Conservation (phyloP, 768 basidiomycete genomes). For the Mycena galopus region DNA sequence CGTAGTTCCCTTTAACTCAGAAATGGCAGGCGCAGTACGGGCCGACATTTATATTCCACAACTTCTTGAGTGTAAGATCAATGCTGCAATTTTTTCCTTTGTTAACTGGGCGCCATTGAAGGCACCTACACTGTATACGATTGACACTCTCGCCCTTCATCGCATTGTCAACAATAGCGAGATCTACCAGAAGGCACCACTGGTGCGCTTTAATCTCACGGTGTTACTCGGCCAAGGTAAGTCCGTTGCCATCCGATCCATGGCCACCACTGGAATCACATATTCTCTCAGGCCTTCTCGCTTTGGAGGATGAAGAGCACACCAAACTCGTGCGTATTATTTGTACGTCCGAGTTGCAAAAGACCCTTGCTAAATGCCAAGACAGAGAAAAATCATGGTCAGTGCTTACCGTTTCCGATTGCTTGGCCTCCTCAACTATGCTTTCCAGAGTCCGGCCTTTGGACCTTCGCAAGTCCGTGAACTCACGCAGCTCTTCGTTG, state of each 20-base stretch:
- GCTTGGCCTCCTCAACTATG: neutral
- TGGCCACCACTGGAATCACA: neutral
- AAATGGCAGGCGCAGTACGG: slow-evolving; percentile 16
- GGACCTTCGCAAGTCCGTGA: slow-evolving; percentile 55
- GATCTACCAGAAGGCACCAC: slow-evolving; percentile 11
- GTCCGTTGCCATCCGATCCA: neutral
- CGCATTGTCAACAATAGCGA: slow-evolving; percentile 15
- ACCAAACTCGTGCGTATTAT: slow-evolving; percentile 19
- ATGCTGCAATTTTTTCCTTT: neutral
- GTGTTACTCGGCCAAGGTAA: neutral
- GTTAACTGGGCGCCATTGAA: neutral
- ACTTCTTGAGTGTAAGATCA: neutral
- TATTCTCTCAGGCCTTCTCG: slow-evolving; percentile 14
- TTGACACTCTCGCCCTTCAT: slow-evolving; percentile 14
- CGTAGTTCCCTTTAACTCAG: neutral
- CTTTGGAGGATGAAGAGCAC: slow-evolving; percentile 28
- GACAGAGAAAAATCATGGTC: slow-evolving; percentile 26
- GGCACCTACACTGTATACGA: slow-evolving; percentile 7
- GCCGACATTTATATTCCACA: slow-evolving; percentile 1
- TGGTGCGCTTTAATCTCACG: neutral
- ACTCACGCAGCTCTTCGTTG: slow-evolving; percentile 51
- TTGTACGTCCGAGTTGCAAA: neutral
- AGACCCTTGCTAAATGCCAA: neutral
- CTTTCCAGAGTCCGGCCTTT: slow-evolving; percentile 56
- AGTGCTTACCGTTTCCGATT: neutral